phyloP scores from a whole-genome alignment of 352 stramenopile species.

The Elongisporangium anandrum region DNA sequence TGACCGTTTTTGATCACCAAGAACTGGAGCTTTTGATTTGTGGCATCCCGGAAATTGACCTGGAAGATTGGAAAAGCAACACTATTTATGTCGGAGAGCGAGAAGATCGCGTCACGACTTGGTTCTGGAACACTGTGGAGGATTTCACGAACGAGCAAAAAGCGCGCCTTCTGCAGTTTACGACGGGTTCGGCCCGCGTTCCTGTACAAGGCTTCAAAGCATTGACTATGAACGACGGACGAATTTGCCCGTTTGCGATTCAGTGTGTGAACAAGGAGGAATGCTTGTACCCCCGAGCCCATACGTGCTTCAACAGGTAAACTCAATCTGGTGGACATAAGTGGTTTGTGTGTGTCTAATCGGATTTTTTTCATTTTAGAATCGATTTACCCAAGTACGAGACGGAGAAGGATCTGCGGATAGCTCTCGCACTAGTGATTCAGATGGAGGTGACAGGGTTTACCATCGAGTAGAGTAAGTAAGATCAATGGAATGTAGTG shows the following conservation, averaged over 20 bases:
- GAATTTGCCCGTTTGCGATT: conserved; percentile 85
- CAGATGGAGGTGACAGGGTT: conserved; percentile 87
- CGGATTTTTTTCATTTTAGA: conserved; percentile 20
- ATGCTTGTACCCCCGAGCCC: conserved; percentile 76
- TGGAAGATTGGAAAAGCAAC: conserved; percentile 94
- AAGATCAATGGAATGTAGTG: background rate
- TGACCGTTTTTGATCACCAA: conserved; percentile 95
- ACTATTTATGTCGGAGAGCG: conserved; percentile 93
- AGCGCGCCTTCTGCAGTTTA: conserved; percentile 96
- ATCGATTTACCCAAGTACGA: conserved; percentile 78
- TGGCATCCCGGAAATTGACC: conserved; percentile 97
- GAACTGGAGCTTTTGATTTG: conserved; percentile 98
- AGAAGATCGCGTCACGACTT: conserved; percentile 89
- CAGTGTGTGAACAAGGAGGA: conserved; percentile 79
- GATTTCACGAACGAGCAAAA: conserved; percentile 94
- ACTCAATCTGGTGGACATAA: conserved; percentile 7
- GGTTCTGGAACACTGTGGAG: conserved; percentile 97
- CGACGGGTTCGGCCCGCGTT: conserved; percentile 95
- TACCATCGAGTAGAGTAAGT: conserved; percentile 63
- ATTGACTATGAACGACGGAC: conserved; percentile 84
- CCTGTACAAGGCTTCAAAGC: conserved; percentile 86
- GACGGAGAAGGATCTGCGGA: conserved; percentile 70
- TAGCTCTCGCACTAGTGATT: conserved; percentile 76
- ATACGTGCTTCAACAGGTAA: conserved; percentile 87
- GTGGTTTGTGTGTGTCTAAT: background rate